Evolutionary conservation across 108 stramenopile species (phyloP).

Genomic region (Cyclotella kingstonii): DNA sequence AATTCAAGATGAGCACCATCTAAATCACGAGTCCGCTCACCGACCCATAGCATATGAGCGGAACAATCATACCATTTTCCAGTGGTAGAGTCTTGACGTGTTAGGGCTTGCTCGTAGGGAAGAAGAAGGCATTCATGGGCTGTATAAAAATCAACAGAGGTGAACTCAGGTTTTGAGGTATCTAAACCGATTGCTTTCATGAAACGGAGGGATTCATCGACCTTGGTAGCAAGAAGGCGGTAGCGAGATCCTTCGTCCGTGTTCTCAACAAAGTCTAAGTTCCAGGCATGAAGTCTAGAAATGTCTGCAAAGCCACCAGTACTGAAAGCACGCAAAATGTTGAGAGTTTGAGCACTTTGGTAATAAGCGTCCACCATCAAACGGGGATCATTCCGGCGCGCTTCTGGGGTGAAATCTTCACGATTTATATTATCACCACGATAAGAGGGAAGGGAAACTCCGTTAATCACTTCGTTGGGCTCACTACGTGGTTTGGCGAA

Average conservation of each 20-base stretch:
- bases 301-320: constrained; percentile 97
- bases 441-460: constrained; percentile 87
- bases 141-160: constrained; percentile 92
- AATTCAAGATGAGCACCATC: constrained; percentile 99
- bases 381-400: constrained; percentile 81
- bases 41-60: constrained; percentile 99
- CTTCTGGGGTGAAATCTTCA: constrained; percentile 90
- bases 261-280: constrained; percentile 97
- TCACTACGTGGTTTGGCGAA: constrained; percentile 97
- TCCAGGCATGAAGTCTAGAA: constrained; percentile 94
- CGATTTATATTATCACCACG: constrained; percentile 97
- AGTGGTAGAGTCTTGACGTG: constrained; percentile 94
- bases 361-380: constrained; percentile 90
- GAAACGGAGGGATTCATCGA: constrained; percentile 92
- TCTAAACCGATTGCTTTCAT: constrained; percentile 98
- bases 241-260: constrained; percentile 89
- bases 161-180: constrained; percentile 79
- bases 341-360: constrained; percentile 94
- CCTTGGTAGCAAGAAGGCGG: constrained; percentile 89
- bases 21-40: constrained; percentile 97
- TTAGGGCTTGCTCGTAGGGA: constrained; percentile 97
- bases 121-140: constrained; percentile 98
- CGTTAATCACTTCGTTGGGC: constrained; percentile 83
- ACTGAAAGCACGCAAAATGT: constrained; percentile 94
- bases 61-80: constrained; percentile 97